Base-by-base conservation (phyloP, 2,329 filamentous ascomycete genomes). In the Colletotrichum spinosum region DNA sequence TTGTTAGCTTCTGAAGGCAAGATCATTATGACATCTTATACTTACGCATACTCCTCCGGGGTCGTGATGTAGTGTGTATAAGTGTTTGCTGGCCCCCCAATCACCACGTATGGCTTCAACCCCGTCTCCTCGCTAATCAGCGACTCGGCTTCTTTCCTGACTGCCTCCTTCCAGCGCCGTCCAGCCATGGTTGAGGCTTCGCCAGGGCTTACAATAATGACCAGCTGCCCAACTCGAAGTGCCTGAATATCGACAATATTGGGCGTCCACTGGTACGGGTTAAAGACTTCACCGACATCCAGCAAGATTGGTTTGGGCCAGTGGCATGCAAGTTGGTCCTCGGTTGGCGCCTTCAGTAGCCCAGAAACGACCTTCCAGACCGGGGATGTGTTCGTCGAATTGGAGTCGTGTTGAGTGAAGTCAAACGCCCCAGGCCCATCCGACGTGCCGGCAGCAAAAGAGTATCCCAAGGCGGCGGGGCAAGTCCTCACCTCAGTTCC, bases 171-270 rank as follows among this genome's bases (percentile, higher is more conserved):
- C 94, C 94, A 97, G 39, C 94, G 88, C 10, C 94, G 88, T 1
- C 94, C 94, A 1, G 92, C 86, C 94, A 97, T 97, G 8, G 94
- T 97, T 0, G 92, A 96, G 1, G 92, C 93, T 78, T 97, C 94
- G 50, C 93, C 92, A 0, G 94, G 91, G 35, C 90, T 91, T n/a
- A 97, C 86, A 69, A 97, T 90, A 69, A 97, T 92, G 67, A 97
- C 82, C 53, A 97, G 80, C 72, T 97, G 92, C 3, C 94, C 94
- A 2, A 95, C 90, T 25, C 94, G 90, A 12, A 97, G 81, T 15
- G 92, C 80, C 76, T 97, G 94, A 34, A 97, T 85, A 74, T 97
- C 93, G 60, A 97, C 90, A 68, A 97, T 92, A 72, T 97, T 97
- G 4, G 94, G 92, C 0, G 89, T 87, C 94, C 94, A 97, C 3